Percentiles rank a stretch among this genome's conserved stretches.
Conservation (phyloP, 2,329 filamentous ascomycete genomes). For the Penicillium sp. region DNA sequence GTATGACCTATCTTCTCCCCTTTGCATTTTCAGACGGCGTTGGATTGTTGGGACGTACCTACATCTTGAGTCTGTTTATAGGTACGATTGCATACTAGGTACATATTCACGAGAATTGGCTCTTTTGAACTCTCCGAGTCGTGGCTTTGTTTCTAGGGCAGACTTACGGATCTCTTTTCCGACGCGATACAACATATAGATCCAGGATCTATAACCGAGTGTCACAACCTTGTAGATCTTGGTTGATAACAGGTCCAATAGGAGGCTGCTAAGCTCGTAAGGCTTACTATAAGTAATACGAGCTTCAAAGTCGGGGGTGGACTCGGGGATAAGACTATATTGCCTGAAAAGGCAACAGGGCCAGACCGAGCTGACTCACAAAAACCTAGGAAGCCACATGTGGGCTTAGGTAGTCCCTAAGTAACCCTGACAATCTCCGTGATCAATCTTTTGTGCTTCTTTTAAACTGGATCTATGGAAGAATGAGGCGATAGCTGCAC, state of each 20-base stretch:
- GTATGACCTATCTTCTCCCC: background rate
- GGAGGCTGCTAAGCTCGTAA: no score
- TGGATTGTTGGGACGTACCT: slow-evolving; percentile 1
- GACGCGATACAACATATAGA: background rate
- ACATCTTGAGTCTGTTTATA: slow-evolving; percentile 1
- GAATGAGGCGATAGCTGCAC: slow-evolving; percentile 1
- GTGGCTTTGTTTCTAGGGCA: background rate
- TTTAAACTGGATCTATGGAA: background rate
- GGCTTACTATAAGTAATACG: no score
- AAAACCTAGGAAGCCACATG: background rate
- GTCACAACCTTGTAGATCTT: background rate
- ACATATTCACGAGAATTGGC: slow-evolving; percentile 4
- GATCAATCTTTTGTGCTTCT: background rate
- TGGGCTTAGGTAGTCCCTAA: background rate
- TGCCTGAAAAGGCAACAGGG: background rate
- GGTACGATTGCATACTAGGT: slow-evolving; percentile 3
- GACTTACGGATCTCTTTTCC: background rate
- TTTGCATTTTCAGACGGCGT: slow-evolving; percentile 10
- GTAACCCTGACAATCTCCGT: background rate
- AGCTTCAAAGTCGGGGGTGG: background rate
- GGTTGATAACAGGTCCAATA: background rate
- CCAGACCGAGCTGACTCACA: slow-evolving; percentile 5
- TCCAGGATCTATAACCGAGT: no score
- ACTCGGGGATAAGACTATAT: background rate
- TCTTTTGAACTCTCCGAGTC: background rate